A percentile compares a stretch with the other conserved stretches of the same genome.
phyloP scores from a whole-genome alignment of 495 filamentous ascomycete genomes.

The Physcia stellaris region DNA sequence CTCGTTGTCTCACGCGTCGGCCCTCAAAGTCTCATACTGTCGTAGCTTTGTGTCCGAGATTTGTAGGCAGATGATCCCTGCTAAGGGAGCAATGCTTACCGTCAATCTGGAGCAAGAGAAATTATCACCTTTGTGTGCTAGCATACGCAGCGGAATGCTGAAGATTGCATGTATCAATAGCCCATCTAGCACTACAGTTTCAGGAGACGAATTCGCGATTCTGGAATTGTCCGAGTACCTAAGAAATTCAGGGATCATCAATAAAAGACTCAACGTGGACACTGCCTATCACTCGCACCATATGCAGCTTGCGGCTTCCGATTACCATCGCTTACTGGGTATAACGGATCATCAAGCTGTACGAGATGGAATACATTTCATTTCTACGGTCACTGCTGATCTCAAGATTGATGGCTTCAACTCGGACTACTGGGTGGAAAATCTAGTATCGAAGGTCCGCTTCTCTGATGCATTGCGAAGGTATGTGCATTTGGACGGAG shows the following conservation, averaged over 20 bases:
- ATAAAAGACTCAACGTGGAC: slow-evolving; percentile 38
- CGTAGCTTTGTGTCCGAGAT: slow-evolving; percentile 6
- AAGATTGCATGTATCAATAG: slow-evolving; percentile 43
- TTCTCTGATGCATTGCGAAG: neutral
- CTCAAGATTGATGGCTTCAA: neutral
- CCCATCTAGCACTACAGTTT: slow-evolving; percentile 45
- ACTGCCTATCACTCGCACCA: slow-evolving; percentile 53
- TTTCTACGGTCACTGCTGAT: neutral
- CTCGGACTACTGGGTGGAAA: neutral
- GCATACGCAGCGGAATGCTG: slow-evolving; percentile 8
- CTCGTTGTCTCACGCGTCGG: slow-evolving; percentile 13
- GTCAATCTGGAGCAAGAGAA: slow-evolving; percentile 13
- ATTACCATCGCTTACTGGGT: neutral
- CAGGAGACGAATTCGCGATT: slow-evolving; percentile 37
- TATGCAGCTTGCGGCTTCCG: slow-evolving; percentile 26
- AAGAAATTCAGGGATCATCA: slow-evolving; percentile 33
- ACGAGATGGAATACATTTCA: neutral
- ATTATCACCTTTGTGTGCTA: slow-evolving; percentile 15
- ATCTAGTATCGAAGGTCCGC: slow-evolving; percentile 4
- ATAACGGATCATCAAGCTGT: neutral
- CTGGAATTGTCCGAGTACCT: slow-evolving; percentile 32
- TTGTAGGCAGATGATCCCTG: slow-evolving; percentile 3
- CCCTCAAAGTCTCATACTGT: slow-evolving; percentile 18
- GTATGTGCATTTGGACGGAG: slow-evolving; percentile 3
- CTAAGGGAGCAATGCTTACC: slow-evolving; percentile 20